Base-by-base conservation (phyloP, 2,329 filamentous ascomycete genomes). In the Talaromyces sp. region DNA sequence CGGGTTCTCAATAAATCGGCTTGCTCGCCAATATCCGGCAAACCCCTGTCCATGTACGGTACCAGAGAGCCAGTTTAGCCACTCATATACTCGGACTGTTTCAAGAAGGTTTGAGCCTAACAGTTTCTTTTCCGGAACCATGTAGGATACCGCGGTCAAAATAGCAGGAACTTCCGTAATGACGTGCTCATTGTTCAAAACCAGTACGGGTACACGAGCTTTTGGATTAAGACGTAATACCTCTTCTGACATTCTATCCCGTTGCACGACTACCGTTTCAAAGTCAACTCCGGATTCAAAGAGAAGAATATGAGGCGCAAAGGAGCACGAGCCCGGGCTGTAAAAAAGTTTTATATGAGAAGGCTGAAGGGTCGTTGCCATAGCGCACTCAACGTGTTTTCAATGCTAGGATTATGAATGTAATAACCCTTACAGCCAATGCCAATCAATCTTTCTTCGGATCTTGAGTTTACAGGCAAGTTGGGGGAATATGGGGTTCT, bases 31-130 rank as follows among this genome's bases (percentile, higher is more conserved):
- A 1, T 71, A 32, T 9, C 61, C 64, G 1, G 67, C 69, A 57
- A 68, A 74, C 1, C 54, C 70, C 9, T 64, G 62, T 0, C 64
- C 67, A 61, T 76, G 73, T 7, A 76, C 21, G 0, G 67, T 70
- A 0, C 70, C 70, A 3, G 70, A 70, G 1, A 76, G 32, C 63
- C 67, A 77, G 54, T 67, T 69, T 53, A 75, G 53, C 74, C 74
- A 76, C 59, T 76, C 74, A 29, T 70, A 71, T 2, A 68, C 64
- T 8, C 70, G 68, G 14, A 70, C 62, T 1, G 56, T 69, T 12
- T 76, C 72, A 2, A 73, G 29, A 0, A 61, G 61, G 1, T 66
- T 70, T 27, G 57, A 62, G 10, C 74, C 73, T 26, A 74, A 48
- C 21, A 76, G 58, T 7, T 70, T 60, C 8, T 61, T 60, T 2